Base-by-base conservation (phyloP, 495 filamentous ascomycete genomes). In the Poronia punctata region DNA sequence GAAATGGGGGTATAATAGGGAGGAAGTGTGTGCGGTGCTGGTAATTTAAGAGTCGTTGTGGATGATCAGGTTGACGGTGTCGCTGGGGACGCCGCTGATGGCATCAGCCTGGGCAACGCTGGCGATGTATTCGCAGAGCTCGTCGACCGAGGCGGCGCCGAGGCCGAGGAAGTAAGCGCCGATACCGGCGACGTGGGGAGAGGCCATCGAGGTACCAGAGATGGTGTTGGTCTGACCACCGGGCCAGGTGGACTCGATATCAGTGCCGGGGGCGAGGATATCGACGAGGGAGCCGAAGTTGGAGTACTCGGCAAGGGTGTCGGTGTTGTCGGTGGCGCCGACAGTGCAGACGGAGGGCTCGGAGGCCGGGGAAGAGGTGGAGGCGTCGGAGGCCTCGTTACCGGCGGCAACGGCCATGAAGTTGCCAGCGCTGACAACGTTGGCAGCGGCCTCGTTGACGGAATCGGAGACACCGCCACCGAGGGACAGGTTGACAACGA, bases 231-330 rank as follows among this genome's bases (percentile, higher is more conserved):
- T 62, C 34, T 48, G 51, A 28, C 64, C 67, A 31, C 64, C 67
- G 29, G 67, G 68, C 68, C 62, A 76, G 31, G 71, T 61, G n/a
- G 67, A 70, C 25, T 65, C 58, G 45, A 80, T 74, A 38, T 54
- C 45, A 11, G 61, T 43, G 16, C 75, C 76, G 4, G 76, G 75
- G 25, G 73, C 76, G 40, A 75, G 74, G 47, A 80, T 42, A 49
- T 82, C 74, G 12, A 82, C 64, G 15, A 68, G 48, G 22, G 56
- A 39, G 17, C 78, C 76, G 46, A 61, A 79, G 65, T 82, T 80
- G 45, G 70, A 74, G 66, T 71, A 79, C 3, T 48, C 60, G 12
- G 75, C 67, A 23, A 67, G 61, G 34, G 51, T 49, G 33, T 75
- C 71, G 26, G 45, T 48, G 25, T 37, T 54, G 42, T 62, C 65